Percentiles rank a stretch among this genome's conserved stretches.
These are phyloP conservation scores for Aspergillus aculeatus DNA, from an alignment of 2,329 filamentous ascomycete species.

Conservation along the genomic window DNA sequence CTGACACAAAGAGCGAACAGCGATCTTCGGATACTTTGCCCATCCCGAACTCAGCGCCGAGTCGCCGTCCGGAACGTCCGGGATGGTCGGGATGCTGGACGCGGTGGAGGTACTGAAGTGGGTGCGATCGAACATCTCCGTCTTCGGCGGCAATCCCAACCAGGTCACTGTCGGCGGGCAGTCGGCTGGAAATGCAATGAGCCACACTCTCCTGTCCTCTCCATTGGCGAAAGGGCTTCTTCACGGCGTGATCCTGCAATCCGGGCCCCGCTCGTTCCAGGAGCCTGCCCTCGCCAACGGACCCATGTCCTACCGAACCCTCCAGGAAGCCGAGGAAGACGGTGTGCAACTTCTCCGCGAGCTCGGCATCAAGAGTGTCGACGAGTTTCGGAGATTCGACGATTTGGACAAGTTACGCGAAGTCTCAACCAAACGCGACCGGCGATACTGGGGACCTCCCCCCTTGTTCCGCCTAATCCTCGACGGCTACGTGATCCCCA, in stretches of 20 bases:
- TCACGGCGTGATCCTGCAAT: not conserved
- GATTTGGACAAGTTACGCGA: not conserved
- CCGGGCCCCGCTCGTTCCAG: too few species aligned
- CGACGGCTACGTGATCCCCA: not conserved
- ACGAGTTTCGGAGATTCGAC: not conserved
- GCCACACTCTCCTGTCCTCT: conserved; percentile 23
- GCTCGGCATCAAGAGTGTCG: not conserved
- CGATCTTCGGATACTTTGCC: conserved; percentile 29
- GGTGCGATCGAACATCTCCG: conserved; percentile 21
- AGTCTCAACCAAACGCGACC: not conserved
- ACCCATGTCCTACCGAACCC: not conserved
- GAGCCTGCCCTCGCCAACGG: too few species aligned
- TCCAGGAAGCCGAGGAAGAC: not conserved
- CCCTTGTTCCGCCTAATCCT: not conserved
- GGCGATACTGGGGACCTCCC: not conserved
- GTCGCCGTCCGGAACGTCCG: conserved; percentile 25
- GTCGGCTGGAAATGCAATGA: conserved; percentile 31
- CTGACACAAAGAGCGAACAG: too few species aligned
- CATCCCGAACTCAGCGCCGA: conserved; percentile 26
- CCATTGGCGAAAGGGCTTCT: conserved; percentile 25
- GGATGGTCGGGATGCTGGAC: conserved; percentile 29
- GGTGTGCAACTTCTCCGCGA: not conserved
- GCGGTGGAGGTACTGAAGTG: conserved; percentile 22
- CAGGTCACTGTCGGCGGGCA: conserved; percentile 30
- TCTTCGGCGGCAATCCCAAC: conserved; percentile 23